Evolutionary conservation across 1,284 basidiomycete genomes (phyloP).

Genomic region (Cerrena zonata): DNA sequence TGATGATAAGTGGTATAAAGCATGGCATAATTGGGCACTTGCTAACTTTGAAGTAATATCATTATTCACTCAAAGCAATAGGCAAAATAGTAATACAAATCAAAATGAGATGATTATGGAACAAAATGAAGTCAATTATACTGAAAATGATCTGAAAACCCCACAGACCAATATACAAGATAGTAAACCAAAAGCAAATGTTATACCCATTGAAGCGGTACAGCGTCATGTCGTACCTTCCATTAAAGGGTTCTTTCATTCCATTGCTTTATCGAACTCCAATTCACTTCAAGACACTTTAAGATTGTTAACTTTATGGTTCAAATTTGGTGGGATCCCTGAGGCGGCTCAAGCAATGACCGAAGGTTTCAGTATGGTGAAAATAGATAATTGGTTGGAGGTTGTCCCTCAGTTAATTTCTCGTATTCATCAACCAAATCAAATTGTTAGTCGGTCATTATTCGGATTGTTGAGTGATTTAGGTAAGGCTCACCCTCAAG

Average conservation of each 20-base stretch:
- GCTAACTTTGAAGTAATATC: slow-evolving; percentile 98
- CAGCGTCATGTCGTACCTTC: no score
- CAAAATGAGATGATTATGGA: no score
- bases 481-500: slow-evolving; percentile 95
- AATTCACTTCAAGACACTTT: slow-evolving; percentile 95
- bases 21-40: slow-evolving; percentile 98
- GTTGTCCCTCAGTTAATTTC: slow-evolving; percentile 99
- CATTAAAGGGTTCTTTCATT: slow-evolving; percentile 97
- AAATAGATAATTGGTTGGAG: slow-evolving; percentile 97
- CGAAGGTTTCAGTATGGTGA: slow-evolving; percentile 83
- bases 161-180: slow-evolving; percentile 3
- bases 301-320: slow-evolving; percentile 93
- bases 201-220: no score
- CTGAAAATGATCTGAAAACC: no score
- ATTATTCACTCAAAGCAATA: no score
- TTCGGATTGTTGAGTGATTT: slow-evolving; percentile 87
- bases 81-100: no score
- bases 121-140: no score
- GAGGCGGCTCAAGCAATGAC: slow-evolving; percentile 89
- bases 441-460: slow-evolving; percentile 85
- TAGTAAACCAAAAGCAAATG: no score
- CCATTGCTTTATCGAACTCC: slow-evolving; percentile 84
- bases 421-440: slow-evolving; percentile 90
- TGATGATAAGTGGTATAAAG: slow-evolving; percentile 95
- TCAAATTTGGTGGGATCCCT: slow-evolving; percentile 91